Conservation (phyloP, 352 stramenopile genomes). For the Pythium inflatum region DNA sequence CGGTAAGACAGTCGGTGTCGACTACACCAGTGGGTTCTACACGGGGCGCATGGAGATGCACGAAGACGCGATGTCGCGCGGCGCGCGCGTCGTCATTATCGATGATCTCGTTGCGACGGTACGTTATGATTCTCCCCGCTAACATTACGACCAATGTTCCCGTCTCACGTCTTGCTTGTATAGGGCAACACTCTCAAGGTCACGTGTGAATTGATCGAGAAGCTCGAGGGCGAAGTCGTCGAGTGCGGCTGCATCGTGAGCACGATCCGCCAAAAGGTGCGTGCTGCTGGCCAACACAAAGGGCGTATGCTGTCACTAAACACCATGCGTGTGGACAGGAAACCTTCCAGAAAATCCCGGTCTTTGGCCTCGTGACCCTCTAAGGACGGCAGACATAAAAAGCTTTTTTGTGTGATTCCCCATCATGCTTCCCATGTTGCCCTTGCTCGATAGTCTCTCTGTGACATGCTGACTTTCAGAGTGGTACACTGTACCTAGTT, state of each 20-base stretch:
- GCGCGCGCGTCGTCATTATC: conserved; percentile 75
- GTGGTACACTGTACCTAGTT: not conserved
- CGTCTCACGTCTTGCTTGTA: not conserved
- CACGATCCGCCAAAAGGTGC: conserved; percentile 56
- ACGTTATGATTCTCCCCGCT: conserved; percentile 12
- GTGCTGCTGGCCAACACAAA: too few relatives aligned
- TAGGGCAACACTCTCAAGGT: conserved; percentile 80
- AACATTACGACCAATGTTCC: not conserved
- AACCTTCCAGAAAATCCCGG: conserved; percentile 47
- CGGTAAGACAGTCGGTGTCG: conserved; percentile 74
- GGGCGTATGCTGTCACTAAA: too few relatives aligned
- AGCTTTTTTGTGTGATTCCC: too few relatives aligned
- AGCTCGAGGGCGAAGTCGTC: conserved; percentile 70
- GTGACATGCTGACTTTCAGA: not conserved
- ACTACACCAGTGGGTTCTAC: conserved; percentile 81
- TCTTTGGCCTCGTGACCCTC: conserved; percentile 61
- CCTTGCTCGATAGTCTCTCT: too few relatives aligned
- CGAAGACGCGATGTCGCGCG: conserved; percentile 73
- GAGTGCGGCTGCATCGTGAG: conserved; percentile 84
- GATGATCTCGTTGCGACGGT: conserved; percentile 83
- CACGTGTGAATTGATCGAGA: conserved; percentile 74
- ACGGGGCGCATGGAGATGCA: conserved; percentile 80
- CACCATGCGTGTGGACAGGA: too few relatives aligned
- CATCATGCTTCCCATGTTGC: too few relatives aligned
- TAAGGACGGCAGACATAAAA: too few relatives aligned